These are phyloP conservation scores for Chaetomidium leptoderma DNA, from an alignment of 495 filamentous ascomycete genomes.

Conservation along the genomic window DNA sequence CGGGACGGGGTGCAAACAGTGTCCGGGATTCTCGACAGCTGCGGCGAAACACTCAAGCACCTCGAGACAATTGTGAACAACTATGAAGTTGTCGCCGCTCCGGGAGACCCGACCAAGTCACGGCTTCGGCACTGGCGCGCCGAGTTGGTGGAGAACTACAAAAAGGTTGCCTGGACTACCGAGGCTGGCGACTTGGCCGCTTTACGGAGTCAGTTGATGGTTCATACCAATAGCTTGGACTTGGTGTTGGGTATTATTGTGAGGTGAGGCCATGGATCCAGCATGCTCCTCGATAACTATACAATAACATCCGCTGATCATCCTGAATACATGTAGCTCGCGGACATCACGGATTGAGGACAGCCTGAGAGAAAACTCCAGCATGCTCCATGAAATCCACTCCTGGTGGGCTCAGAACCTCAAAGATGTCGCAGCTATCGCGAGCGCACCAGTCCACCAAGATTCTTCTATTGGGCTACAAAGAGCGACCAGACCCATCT, in stretches of 20 bases:
- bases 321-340: background rate
- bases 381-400: slow-evolving; percentile 8
- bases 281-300: too few relatives aligned
- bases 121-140: slow-evolving; percentile 16
- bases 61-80: slow-evolving; percentile 18
- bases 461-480: background rate
- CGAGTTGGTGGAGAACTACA: slow-evolving; percentile 18
- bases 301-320: background rate
- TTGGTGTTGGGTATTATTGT: slow-evolving; percentile 17
- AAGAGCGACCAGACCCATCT: background rate
- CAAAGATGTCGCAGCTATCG: background rate
- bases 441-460: background rate
- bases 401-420: slow-evolving; percentile 14
- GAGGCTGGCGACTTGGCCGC: slow-evolving; percentile 19
- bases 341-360: slow-evolving; percentile 12
- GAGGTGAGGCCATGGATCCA: slow-evolving; percentile 4
- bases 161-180: slow-evolving; percentile 21
- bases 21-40: slow-evolving; percentile 11
- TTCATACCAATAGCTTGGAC: slow-evolving; percentile 20
- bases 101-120: background rate
- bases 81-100: slow-evolving; percentile 4
- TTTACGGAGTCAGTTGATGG: slow-evolving; percentile 18
- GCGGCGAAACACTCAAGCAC: slow-evolving; percentile 18
- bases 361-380: background rate
- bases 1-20: background rate